Base-by-base conservation (phyloP, 1,284 basidiomycete species). In the Mycosarcoma mackinlayi region DNA sequence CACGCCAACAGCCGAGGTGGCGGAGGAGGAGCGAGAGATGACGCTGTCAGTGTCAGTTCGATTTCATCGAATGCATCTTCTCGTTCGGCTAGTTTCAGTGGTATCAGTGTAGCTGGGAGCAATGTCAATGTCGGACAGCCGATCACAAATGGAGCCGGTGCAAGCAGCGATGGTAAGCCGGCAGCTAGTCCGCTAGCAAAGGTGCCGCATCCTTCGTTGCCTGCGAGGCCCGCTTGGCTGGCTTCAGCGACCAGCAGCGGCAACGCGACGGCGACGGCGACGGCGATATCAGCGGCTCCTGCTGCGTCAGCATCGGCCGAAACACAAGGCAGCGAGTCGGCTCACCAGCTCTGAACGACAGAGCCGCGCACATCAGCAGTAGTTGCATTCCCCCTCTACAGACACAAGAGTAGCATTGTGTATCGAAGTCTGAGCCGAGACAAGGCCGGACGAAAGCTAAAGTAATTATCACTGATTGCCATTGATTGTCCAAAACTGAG, bases 151-250 rank as follows among this genome's bases (percentile, higher is more conserved):
- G 42, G 18, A 3, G 31, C 14, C 28, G 30, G 38, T 10, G 28
- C n/a, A n/a, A n/a, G 27, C 19, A 19, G 21, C 21, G 38, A 16
- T 10, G 39, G 30, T 21, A 45, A 30, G 34, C 31, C 39, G 30
- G 14, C 46, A 23, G 33, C 18, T 23, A 19, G 9, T 21, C 4
- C 48, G 6, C 16, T 8, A 28, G 23, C 46, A n/a, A 18, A 37
- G 13, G 18, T 56, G 6, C n/a, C 58, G 18, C 67, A 65, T 52
- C 62, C 57, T 2, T 64, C 61, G 16, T 49, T 71, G 34, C 67
- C 67, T 5, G 57, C 62, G 11, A 50, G 62, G 28, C 67, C 67
- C 9, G 25, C 58, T 11, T 71, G 67, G 67, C n/a, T 71, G 4
- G 21, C 38, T 23, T 6, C 21, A 19, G 21, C 63, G 28, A 27